Conservation (phyloP, 202 grass and related monocot species). For the Musa balbisiana region DNA sequence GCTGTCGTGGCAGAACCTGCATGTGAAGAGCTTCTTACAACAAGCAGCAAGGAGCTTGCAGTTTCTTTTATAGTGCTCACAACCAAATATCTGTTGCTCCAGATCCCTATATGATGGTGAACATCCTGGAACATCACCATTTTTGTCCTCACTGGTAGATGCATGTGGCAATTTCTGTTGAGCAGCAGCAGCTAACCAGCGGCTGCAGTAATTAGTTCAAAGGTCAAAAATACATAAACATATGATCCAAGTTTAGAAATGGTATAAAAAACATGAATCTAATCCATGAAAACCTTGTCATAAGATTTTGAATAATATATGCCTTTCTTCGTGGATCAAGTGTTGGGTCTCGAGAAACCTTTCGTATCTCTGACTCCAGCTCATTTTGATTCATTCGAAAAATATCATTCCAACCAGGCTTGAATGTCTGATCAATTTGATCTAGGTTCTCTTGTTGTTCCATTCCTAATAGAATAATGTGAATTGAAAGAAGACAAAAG, state of each 20-base stretch:
- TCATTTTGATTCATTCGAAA: slow-evolving; percentile 92
- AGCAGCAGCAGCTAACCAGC: slow-evolving; percentile 80
- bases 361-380: slow-evolving; percentile 71
- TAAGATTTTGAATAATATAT: slow-evolving; percentile 93
- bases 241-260: not conserved
- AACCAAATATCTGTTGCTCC: slow-evolving; percentile 66
- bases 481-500: not conserved
- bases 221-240: not conserved
- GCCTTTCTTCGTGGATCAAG: slow-evolving; percentile 87
- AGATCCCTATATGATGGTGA: slow-evolving; percentile 56
- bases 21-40: slow-evolving; percentile 86
- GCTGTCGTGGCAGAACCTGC: slow-evolving; percentile 90
- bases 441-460: slow-evolving; percentile 49
- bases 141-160: slow-evolving; percentile 24
- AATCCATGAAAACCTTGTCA: slow-evolving; percentile 62
- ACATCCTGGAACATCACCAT: slow-evolving; percentile 38
- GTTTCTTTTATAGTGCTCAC: slow-evolving; percentile 93
- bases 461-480: slow-evolving; percentile 24
- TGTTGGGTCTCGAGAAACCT: slow-evolving; percentile 69
- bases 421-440: slow-evolving; percentile 67
- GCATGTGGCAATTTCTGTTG: slow-evolving; percentile 61
- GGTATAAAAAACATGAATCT: not conserved
- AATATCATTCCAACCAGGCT: slow-evolving; percentile 93
- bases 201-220: slow-evolving; percentile 35
- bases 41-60: slow-evolving; percentile 76